These are phyloP conservation scores for Canavalia gladiata DNA, from an alignment of 306 rosid species.

Conservation along the genomic window DNA sequence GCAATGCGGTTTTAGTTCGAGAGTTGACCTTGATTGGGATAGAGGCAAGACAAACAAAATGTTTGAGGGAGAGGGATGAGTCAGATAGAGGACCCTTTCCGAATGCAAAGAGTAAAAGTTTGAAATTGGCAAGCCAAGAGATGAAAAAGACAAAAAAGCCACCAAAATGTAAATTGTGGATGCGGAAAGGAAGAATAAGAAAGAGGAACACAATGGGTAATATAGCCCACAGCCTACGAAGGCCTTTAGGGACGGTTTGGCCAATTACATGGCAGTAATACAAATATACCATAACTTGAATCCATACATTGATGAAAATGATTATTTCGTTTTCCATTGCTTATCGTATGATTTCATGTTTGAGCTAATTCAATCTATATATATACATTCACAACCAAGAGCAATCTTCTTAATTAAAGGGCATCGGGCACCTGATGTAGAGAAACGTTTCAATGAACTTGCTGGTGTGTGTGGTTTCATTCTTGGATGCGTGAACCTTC, in stretches of 20 bases:
- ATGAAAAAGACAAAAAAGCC: conserved; percentile 53
- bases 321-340: conserved; percentile 53
- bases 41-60: conserved; percentile 60
- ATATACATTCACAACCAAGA: background rate
- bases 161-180: conserved; percentile 48
- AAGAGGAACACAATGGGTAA: conserved; percentile 42
- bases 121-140: conserved; percentile 58
- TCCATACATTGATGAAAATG: conserved; percentile 50
- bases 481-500: too few species aligned
- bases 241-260: conserved; percentile 38
- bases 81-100: conserved; percentile 54
- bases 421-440: too few species aligned
- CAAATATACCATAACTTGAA: conserved; percentile 44
- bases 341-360: too few species aligned
- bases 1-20: background rate
- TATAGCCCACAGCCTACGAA: conserved; percentile 33
- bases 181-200: conserved; percentile 49
- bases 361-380: background rate
- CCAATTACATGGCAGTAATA: conserved; percentile 45
- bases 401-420: too few species aligned
- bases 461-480: too few species aligned
- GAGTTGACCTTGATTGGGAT: conserved; percentile 58
- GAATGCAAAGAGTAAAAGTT: conserved; percentile 57
- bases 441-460: too few species aligned
- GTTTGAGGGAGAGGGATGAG: conserved; percentile 54